Base-by-base conservation (phyloP, 192 early-diverging fungal genomes). In the Coemansia sp. region DNA sequence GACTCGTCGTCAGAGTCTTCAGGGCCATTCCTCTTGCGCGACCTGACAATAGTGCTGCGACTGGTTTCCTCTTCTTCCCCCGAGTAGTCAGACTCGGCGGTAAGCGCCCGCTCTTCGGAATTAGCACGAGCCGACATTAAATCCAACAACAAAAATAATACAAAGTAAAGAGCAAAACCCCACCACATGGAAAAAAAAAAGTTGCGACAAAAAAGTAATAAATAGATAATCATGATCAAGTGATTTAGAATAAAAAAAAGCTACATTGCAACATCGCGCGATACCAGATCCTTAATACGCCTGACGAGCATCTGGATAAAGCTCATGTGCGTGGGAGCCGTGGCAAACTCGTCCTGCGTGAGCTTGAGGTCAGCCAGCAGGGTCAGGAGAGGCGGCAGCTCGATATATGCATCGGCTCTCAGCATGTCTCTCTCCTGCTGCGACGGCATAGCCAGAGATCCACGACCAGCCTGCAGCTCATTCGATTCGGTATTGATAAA, bases 231-330 rank as follows among this genome's bases (percentile, higher is more conserved):
- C 25, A 31, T 35, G 31, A 66, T 12, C 23, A 66, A 66, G 37
- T 34, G 18, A 59, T 59, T 28, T 67, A 34, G 21, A 59, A 47
- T 10, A 13, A 58, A 59, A 33, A 8, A 45, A 52, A 18, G 31
- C 59, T 62, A 77, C n/a, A 66, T 50, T 0, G 50, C 34, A 3
- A 70, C 66, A 26, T 82, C 75, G 23, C 79, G 74, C 59, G 77
- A 65, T 20, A 82, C 65, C 33, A 82, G 60, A 12, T 82, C 79
- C 60, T 77, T 76, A 43, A 77, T 73, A 37, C 72, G 67, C 2
- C 79, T 60, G 6, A 77, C 65, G 8, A 83, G 68, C 80, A 83
- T 83, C 53, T 75, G 74, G 25, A 83, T 70, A 63, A 83, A 83
- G 69, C 72, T 75, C 8, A 38, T 71, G 42, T 83, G 80, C 0